Evolutionary conservation across 2,329 filamentous ascomycete genomes (phyloP), one percentile per base, ranked within the genome.

Genomic region (Beauveria bassiana): DNA sequence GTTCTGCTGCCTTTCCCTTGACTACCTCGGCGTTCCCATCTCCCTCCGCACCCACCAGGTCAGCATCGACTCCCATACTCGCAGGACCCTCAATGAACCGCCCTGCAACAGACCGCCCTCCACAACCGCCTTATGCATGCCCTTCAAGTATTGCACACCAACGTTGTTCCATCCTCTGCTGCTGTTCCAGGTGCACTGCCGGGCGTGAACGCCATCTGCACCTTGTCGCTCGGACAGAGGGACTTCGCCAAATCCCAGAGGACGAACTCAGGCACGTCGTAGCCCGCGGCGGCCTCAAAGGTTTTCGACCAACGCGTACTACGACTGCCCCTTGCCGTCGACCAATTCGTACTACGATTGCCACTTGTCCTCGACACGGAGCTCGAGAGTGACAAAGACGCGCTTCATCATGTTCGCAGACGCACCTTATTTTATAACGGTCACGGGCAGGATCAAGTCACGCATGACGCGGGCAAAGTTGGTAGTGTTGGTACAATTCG

Each of bases 321-420:
- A 80, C 0, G 77, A 78, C 4, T 67, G 70, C 77, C 79, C 82
- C 14, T 54, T 34, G 9, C 31, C 31, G 10, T 34, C 31, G 10
- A 12, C 31, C 1, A 22, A 22, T 22, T 83, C 77, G 66, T 78
- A 83, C 3, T 79, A 80, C 0, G 77, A 78, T 3, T 67, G 70
- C 77, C 79, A 82, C 14, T 54, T 34, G 10, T 10, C 31, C 31
- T 34, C 31, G 10, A 12, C 31, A 3, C 10, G 31, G 31, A 34
- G 31, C 3, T 34, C 31, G n/a, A n/a, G n/a, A n/a, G n/a, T n/a
- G 40, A 86, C 79, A 66, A 86, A 85, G 18, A 86, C 68, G 4
- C 80, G 79, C 71, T 84, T 85, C 18, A 86, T 77, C 82, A 86
- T 86, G 45, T 86, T 78, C 59, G 84, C 80, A 45, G 74, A 77